phyloP scores from a whole-genome alignment of 345 rosid genomes.

The rapeseed (Brassica napus) region DNA sequence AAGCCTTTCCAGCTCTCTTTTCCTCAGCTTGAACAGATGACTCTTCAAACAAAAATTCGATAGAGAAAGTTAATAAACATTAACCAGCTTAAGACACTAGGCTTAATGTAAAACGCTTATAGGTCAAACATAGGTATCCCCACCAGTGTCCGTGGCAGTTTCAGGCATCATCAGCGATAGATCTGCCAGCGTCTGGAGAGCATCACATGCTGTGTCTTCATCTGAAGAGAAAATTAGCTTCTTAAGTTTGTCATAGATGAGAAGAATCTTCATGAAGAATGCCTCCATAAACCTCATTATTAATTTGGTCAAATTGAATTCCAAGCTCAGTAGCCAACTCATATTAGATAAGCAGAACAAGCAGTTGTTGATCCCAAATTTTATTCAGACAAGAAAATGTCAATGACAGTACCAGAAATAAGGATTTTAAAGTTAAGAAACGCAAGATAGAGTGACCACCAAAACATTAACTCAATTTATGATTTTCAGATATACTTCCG shows the following conservation, averaged over 20 bases:
- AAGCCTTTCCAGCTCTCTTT: constrained; percentile 45
- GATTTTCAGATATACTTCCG: constrained; percentile 6
- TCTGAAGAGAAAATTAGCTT: constrained; percentile 41
- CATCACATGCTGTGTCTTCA: constrained; percentile 68
- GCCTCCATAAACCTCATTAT: constrained; percentile 14
- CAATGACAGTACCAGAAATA: constrained; percentile 8
- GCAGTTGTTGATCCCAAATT: background rate
- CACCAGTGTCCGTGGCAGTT: constrained; percentile 64
- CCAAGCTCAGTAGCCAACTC: constrained; percentile 3
- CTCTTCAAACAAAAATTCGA: constrained; percentile 43
- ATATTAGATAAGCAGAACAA: constrained; percentile 16
- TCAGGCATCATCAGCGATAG: constrained; percentile 76
- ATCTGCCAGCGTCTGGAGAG: constrained; percentile 76
- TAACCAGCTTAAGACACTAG: constrained; percentile 18
- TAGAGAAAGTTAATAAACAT: constrained; percentile 1
- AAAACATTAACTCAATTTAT: constrained; percentile 12
- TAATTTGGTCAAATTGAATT: constrained; percentile 14
- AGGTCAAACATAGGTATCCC: constrained; percentile 35
- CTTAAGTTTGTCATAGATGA: constrained; percentile 15
- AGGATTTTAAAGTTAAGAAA: constrained; percentile 8
- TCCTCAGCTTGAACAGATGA: constrained; percentile 57
- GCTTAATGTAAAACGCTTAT: constrained; percentile 7
- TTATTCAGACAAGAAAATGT: constrained; percentile 8
- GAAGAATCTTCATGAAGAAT: constrained; percentile 23
- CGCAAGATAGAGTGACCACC: constrained; percentile 13